Conservation (phyloP, 805 yeast genomes). For the Myxozyma vanderwaltii region DNA sequence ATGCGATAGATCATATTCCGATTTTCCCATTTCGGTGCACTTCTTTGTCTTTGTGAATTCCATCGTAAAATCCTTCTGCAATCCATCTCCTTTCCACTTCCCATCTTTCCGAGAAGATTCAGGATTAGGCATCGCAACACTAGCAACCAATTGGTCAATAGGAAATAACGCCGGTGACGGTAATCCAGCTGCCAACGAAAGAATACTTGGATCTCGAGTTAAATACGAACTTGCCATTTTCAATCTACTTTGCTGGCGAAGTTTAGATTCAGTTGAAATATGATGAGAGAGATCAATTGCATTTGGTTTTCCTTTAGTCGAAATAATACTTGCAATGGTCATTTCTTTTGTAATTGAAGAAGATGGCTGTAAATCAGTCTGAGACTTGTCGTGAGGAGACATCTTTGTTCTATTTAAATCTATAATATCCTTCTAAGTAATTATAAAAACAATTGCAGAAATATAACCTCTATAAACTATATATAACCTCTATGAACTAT, state of each 20-base stretch:
- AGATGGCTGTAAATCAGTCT: background rate
- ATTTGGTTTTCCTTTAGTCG: background rate
- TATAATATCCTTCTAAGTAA: too few species aligned
- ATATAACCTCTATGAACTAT: too few species aligned
- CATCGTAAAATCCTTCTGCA: slow-evolving; percentile 39
- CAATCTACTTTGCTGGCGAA: slow-evolving; percentile 75
- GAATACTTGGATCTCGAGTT: slow-evolving; percentile 67
- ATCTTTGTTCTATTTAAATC: too few species aligned
- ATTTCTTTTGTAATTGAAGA: background rate
- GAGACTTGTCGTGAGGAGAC: slow-evolving; percentile 5
- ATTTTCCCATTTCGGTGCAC: slow-evolving; percentile 42
- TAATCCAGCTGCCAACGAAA: slow-evolving; percentile 93
- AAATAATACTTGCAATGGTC: background rate
- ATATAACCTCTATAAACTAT: too few species aligned
- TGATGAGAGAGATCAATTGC: slow-evolving; percentile 65
- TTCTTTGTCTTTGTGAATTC: slow-evolving; percentile 25
- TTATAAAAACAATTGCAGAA: too few species aligned
- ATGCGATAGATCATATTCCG: slow-evolving; percentile 67
- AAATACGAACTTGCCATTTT: slow-evolving; percentile 77
- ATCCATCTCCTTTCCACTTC: slow-evolving; percentile 77
- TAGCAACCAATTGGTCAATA: slow-evolving; percentile 72
- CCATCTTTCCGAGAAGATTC: slow-evolving; percentile 49
- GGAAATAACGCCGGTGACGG: slow-evolving; percentile 92
- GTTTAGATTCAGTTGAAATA: slow-evolving; percentile 69
- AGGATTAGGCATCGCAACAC: slow-evolving; percentile 35